Percentiles rank a stretch among this genome's conserved stretches.
Conservation (phyloP, 495 filamentous ascomycete species). For the Corynascus novoguineensis region DNA sequence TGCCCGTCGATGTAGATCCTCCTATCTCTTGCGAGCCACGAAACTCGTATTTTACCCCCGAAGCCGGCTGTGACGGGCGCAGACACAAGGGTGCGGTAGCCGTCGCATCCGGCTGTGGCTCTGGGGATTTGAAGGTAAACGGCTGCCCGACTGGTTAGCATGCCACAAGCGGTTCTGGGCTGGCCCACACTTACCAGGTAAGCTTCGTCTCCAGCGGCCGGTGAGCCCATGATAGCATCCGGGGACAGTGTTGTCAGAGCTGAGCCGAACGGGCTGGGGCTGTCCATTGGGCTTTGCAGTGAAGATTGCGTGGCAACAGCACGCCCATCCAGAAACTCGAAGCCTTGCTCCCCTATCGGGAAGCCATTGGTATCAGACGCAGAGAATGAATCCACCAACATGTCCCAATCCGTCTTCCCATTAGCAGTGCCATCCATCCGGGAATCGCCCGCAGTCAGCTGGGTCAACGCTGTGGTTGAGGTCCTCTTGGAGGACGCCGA, state of each 20-base stretch:
- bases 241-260: background rate
- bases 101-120: background rate
- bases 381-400: background rate
- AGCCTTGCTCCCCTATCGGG: background rate
- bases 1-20: background rate
- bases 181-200: background rate
- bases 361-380: background rate
- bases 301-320: background rate
- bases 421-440: constrained; percentile 11
- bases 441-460: constrained; percentile 14
- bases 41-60: constrained; percentile 8
- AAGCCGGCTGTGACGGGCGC: constrained; percentile 2
- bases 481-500: constrained; percentile 20
- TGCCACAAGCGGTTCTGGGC: background rate
- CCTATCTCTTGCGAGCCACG: constrained; percentile 7
- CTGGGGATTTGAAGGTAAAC: constrained; percentile 2
- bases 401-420: constrained; percentile 12
- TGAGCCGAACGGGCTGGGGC: constrained; percentile 10
- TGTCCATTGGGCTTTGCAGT: constrained; percentile 13
- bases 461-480: constrained; percentile 13
- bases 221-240: constrained; percentile 9
- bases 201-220: background rate
- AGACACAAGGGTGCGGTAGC: background rate
- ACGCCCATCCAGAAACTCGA: background rate
- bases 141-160: constrained; percentile 6